Percentiles rank a stretch among this genome's conserved stretches.
These are phyloP conservation scores for Sugiyamaella paludigena DNA, from an alignment of 1,139 yeast genomes.

Conservation along the genomic window DNA sequence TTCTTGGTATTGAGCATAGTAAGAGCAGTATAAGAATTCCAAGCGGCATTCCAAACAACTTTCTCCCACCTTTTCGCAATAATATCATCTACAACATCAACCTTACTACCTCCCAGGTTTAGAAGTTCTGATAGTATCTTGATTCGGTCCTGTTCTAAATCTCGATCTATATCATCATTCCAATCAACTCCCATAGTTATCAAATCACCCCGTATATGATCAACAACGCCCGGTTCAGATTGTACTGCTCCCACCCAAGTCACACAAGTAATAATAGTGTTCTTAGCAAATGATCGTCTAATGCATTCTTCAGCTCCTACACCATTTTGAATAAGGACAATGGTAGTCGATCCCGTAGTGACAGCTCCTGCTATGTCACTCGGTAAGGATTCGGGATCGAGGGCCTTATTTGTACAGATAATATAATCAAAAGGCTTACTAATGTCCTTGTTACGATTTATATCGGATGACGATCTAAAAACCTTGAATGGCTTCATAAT, in stretches of 20 bases:
- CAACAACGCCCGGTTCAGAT: conserved; percentile 43
- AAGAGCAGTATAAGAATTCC: conserved; percentile 54
- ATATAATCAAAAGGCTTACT: conserved; percentile 56
- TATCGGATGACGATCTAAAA: no score
- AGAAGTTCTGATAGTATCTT: conserved; percentile 16
- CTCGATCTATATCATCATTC: conserved; percentile 14
- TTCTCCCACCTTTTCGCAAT: conserved; percentile 55
- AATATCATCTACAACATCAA: conserved; percentile 22
- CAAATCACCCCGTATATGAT: conserved; percentile 46
- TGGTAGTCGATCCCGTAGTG: conserved; percentile 42
- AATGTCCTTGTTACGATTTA: no score
- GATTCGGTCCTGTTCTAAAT: conserved; percentile 11
- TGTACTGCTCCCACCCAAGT: conserved; percentile 57
- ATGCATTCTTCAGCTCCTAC: conserved; percentile 60
- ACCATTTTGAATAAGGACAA: conserved; percentile 65
- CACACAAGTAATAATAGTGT: conserved; percentile 58
- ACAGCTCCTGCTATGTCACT: conserved; percentile 53
- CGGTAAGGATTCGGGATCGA: conserved; percentile 55
- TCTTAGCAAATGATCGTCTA: conserved; percentile 51
- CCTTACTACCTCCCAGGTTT: conserved; percentile 19
- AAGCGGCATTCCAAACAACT: conserved; percentile 60
- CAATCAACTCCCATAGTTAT: conserved; percentile 52
- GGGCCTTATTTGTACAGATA: conserved; percentile 60
- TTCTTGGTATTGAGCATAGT: conserved; percentile 53
- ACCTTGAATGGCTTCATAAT: no score